phyloP scores from a whole-genome alignment of 2,329 filamentous ascomycete genomes.

The Aspergillus japonicus region DNA sequence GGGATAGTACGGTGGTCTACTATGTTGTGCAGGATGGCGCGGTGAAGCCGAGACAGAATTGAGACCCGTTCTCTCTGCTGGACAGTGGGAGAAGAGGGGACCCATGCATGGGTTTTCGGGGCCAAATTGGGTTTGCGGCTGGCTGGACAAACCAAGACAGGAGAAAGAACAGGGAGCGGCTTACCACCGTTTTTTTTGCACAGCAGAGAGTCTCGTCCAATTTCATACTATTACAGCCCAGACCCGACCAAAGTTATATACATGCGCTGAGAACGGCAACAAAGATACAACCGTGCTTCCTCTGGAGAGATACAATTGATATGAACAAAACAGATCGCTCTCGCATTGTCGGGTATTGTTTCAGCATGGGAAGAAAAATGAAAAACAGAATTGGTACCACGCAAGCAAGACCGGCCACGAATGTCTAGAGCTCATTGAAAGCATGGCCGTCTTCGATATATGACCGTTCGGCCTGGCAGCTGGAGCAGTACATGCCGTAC shows the following conservation, averaged over 20 bases:
- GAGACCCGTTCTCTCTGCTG: neutral
- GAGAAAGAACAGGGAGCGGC: neutral
- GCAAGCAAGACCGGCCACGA: neutral
- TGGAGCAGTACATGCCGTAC: slow-evolving; percentile 63
- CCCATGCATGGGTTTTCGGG: neutral
- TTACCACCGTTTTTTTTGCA: neutral
- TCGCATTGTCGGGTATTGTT: slow-evolving; percentile 31
- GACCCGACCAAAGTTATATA: slow-evolving; percentile 12
- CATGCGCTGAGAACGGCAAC: neutral
- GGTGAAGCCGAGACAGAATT: slow-evolving; percentile 66
- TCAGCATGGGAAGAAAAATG: slow-evolving; percentile 19
- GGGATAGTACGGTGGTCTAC: slow-evolving; percentile 64
- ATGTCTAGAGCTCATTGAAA: slow-evolving; percentile 21
- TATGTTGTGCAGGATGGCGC: slow-evolving; percentile 65
- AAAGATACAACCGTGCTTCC: slow-evolving; percentile 3
- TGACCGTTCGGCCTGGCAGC: slow-evolving; percentile 52
- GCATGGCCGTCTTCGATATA: slow-evolving; percentile 24
- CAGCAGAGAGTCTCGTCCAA: neutral
- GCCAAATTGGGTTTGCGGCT: neutral
- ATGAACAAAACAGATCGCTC: slow-evolving; percentile 14
- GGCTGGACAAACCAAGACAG: too few species aligned
- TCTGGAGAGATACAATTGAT: slow-evolving; percentile 2
- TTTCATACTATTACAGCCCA: slow-evolving; percentile 1
- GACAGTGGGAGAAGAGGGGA: neutral
- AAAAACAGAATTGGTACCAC: neutral